Evolutionary conservation across 202 grass and related monocot genomes (phyloP).

Genomic region (Eragrostis tef): DNA sequence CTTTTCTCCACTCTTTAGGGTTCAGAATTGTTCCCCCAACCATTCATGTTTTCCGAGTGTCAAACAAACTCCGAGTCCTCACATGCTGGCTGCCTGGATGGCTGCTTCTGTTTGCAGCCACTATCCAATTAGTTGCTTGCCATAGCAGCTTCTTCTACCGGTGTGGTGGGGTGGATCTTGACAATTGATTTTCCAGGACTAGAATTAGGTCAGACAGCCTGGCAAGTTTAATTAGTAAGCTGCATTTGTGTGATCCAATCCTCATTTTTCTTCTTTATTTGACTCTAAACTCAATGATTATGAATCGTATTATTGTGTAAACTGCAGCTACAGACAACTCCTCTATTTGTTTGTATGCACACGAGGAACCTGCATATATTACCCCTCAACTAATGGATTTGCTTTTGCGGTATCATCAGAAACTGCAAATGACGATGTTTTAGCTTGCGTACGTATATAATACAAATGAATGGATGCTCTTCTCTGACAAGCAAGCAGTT

Average conservation of each 20-base stretch:
- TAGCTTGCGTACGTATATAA: too few species aligned
- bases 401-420: not conserved
- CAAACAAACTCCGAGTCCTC: conserved; percentile 25
- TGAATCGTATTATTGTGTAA: conserved; percentile 2
- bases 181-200: conserved; percentile 36
- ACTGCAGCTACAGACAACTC: not conserved
- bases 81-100: conserved; percentile 52
- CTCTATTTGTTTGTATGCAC: not conserved
- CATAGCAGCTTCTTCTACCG: conserved; percentile 37
- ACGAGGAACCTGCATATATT: not conserved
- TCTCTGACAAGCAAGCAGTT: too few species aligned
- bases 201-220: conserved; percentile 46
- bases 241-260: too few species aligned
- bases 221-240: too few species aligned
- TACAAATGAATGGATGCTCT: too few species aligned
- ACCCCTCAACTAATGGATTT: conserved; percentile 2
- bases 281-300: conserved; percentile 28
- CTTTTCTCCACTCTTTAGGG: conserved; percentile 60
- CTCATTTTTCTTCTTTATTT: not conserved
- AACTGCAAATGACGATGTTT: not conserved
- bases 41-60: conserved; percentile 42
- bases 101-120: conserved; percentile 40
- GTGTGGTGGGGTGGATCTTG: conserved; percentile 39
- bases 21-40: conserved; percentile 41
- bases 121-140: conserved; percentile 46